These are phyloP conservation scores for Amanita pallidorosea DNA, from an alignment of 768 basidiomycete species.

Conservation along the genomic window DNA sequence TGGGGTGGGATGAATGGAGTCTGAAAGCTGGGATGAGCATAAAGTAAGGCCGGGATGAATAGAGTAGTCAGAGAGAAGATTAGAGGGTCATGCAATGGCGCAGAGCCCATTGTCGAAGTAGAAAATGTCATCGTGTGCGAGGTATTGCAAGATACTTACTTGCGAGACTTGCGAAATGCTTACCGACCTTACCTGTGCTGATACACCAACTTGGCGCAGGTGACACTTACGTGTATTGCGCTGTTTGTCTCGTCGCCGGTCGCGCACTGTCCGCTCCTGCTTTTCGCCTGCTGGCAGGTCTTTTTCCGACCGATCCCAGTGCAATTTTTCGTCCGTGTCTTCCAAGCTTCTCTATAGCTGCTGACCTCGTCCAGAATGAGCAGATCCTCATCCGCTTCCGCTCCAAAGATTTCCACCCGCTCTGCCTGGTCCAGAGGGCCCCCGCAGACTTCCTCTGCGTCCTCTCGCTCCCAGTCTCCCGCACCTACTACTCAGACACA, in stretches of 20 bases:
- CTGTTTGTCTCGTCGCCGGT: conserved; percentile 30
- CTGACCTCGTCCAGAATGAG: conserved; percentile 61
- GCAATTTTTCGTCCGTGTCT: conserved; percentile 30
- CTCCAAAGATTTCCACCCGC: conserved; percentile 63
- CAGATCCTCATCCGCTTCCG: conserved; percentile 73
- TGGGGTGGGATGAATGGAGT: conserved; percentile 24
- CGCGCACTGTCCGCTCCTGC: conserved; percentile 36
- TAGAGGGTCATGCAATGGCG: background rate
- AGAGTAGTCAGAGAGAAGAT: conserved; percentile 7
- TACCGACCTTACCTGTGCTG: too few species aligned
- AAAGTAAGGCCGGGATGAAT: too few species aligned
- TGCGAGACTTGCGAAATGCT: too few species aligned
- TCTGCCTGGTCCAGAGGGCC: conserved; percentile 92
- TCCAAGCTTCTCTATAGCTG: conserved; percentile 8
- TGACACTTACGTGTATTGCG: background rate
- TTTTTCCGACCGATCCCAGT: conserved; percentile 61
- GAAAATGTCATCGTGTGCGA: background rate
- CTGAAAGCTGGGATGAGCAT: conserved; percentile 16
- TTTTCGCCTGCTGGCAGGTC: conserved; percentile 86
- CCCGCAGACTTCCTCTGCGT: conserved; percentile 47
- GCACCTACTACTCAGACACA: conserved; percentile 43
- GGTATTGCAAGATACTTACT: too few species aligned
- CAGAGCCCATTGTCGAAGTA: background rate
- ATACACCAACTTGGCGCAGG: too few species aligned
- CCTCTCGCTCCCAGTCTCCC: conserved; percentile 73